phyloP scores from a whole-genome alignment of 306 rosid genomes.

The Sicyos edulis region DNA sequence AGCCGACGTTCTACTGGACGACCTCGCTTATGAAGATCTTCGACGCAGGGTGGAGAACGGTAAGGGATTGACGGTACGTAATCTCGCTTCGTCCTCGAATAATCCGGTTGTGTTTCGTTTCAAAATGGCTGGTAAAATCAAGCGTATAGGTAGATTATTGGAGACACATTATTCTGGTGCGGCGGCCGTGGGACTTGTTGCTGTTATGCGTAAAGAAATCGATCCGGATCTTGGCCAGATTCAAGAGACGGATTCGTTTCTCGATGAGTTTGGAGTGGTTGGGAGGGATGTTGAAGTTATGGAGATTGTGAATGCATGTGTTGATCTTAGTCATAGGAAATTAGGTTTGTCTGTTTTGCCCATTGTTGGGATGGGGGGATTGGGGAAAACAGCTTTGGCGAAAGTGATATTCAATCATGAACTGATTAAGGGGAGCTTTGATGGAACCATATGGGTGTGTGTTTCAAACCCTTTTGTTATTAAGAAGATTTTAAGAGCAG shows the following conservation, averaged over 20 bases:
- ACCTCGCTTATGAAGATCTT: slow-evolving; percentile 10
- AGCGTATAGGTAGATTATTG: neutral
- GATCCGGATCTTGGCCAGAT: neutral
- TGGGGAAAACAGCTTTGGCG: slow-evolving; percentile 25
- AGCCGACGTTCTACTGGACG: slow-evolving; percentile 13
- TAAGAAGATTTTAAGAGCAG: slow-evolving; percentile 9
- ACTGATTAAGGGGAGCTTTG: neutral
- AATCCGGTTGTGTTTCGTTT: neutral
- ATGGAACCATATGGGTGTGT: slow-evolving; percentile 25
- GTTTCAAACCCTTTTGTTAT: slow-evolving; percentile 19
- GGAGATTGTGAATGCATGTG: neutral
- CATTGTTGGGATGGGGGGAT: slow-evolving; percentile 26
- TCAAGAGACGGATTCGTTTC: slow-evolving; percentile 5
- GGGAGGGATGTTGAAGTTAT: neutral
- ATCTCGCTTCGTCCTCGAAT: neutral
- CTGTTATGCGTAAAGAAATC: neutral
- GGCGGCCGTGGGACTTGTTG: slow-evolving; percentile 17
- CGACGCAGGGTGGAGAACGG: slow-evolving; percentile 11
- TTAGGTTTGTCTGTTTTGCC: neutral
- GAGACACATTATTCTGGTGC: neutral
- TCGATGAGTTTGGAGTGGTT: neutral
- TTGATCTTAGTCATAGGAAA: neutral
- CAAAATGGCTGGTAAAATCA: slow-evolving; percentile 13
- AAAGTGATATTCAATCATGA: slow-evolving; percentile 18
- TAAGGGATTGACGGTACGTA: neutral